Percentiles rank a stretch among this genome's conserved stretches.
phyloP scores from a whole-genome alignment of 2,329 filamentous ascomycete species.

The Clarireedia hainanense region DNA sequence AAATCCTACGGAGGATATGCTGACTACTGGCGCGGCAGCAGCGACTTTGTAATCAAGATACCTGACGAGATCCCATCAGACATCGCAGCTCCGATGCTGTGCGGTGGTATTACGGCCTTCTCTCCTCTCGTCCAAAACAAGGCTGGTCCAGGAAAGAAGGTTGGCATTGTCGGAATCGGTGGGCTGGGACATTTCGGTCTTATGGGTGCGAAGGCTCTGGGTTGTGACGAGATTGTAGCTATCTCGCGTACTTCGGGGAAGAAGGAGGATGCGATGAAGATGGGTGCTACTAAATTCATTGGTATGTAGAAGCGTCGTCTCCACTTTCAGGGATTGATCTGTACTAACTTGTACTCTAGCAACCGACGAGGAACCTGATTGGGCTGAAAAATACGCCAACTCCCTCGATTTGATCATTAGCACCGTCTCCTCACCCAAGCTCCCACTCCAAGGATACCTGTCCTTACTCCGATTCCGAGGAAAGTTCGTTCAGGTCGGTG shows the following conservation, averaged over 20 bases:
- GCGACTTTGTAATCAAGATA: slow-evolving; percentile 53
- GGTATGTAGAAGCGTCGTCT: slow-evolving; percentile 12
- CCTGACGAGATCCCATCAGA: slow-evolving; percentile 44
- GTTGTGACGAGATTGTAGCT: slow-evolving; percentile 57
- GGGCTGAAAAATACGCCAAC: slow-evolving; percentile 45
- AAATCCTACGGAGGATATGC: slow-evolving; percentile 46
- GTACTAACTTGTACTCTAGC: not conserved
- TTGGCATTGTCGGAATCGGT: slow-evolving; percentile 59
- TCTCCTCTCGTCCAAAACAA: slow-evolving; percentile 59
- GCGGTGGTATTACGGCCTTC: slow-evolving; percentile 69
- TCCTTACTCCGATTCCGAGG: slow-evolving; percentile 50
- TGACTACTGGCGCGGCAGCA: slow-evolving; percentile 43
- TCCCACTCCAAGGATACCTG: slow-evolving; percentile 58
- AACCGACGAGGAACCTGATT: slow-evolving; percentile 48
- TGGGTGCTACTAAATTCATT: slow-evolving; percentile 51
- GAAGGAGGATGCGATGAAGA: slow-evolving; percentile 48
- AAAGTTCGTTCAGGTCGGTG: slow-evolving; percentile 57
- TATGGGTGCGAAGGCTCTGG: slow-evolving; percentile 62
- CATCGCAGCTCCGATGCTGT: slow-evolving; percentile 61
- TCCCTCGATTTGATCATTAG: slow-evolving; percentile 51
- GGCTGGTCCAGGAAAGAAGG: slow-evolving; percentile 60
- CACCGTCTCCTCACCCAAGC: slow-evolving; percentile 47
- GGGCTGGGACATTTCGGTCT: slow-evolving; percentile 68
- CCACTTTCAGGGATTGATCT: not conserved
- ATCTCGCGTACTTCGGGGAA: slow-evolving; percentile 55